phyloP scores from a whole-genome alignment of 345 rosid species.

The Eucalyptus tenuipes region DNA sequence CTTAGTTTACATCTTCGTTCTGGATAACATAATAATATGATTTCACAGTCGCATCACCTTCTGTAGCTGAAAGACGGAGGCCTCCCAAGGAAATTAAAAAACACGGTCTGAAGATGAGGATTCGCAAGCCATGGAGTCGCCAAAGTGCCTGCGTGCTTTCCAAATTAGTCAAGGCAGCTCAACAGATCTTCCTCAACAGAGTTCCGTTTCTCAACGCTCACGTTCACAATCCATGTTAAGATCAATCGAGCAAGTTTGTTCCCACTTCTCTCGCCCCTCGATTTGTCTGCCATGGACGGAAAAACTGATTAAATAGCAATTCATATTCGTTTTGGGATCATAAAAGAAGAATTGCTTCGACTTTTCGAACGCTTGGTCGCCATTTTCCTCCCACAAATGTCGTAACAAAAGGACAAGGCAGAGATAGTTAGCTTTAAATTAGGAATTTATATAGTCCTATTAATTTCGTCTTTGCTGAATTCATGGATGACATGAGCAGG shows the following conservation, averaged over 20 bases:
- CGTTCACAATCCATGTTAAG: not conserved
- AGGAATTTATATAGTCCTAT: too few relatives aligned
- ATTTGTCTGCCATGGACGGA: not conserved
- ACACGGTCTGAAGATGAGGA: slow-evolving; percentile 69
- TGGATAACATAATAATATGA: not conserved
- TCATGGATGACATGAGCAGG: too few relatives aligned
- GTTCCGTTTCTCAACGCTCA: not conserved
- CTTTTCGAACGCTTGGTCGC: too few relatives aligned
- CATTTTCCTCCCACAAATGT: too few relatives aligned
- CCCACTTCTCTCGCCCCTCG: not conserved
- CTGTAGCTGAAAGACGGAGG: slow-evolving; percentile 64
- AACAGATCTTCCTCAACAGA: not conserved
- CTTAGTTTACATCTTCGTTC: not conserved
- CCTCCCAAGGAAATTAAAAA: slow-evolving; percentile 54
- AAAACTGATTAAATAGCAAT: not conserved
- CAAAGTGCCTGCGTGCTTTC: slow-evolving; percentile 30
- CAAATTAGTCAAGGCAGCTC: not conserved
- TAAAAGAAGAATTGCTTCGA: too few relatives aligned
- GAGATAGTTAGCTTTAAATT: too few relatives aligned
- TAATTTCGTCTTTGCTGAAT: too few relatives aligned
- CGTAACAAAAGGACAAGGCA: too few relatives aligned
- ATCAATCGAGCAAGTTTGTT: not conserved
- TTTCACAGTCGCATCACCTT: slow-evolving; percentile 18
- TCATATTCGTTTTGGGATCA: too few relatives aligned
- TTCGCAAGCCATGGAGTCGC: slow-evolving; percentile 78